phyloP scores from a whole-genome alignment of 768 basidiomycete species.

The Crucibulum laeve region DNA sequence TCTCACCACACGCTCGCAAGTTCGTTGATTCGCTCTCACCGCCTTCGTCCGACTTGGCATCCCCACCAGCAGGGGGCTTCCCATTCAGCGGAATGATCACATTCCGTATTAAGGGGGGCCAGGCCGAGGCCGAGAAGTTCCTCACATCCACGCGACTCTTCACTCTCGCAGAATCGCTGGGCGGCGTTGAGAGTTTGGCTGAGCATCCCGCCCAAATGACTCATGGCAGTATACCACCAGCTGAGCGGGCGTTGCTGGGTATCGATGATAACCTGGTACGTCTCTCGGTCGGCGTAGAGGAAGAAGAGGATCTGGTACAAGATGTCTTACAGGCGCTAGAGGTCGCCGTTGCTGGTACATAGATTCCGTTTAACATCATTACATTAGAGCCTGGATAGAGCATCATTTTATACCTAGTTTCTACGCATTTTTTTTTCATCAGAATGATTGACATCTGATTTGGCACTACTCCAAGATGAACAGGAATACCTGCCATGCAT shows the following conservation, averaged over 20 bases:
- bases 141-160: slow-evolving; percentile 63
- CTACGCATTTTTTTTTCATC: too few relatives aligned
- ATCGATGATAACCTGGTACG: slow-evolving; percentile 77
- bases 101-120: slow-evolving; percentile 57
- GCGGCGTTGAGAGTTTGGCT: slow-evolving; percentile 89
- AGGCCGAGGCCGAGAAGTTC: slow-evolving; percentile 69
- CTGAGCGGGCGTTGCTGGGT: slow-evolving; percentile 63
- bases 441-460: too few relatives aligned
- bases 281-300: slow-evolving; percentile 87
- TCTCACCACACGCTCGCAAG: slow-evolving; percentile 65
- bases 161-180: slow-evolving; percentile 82
- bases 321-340: slow-evolving; percentile 69
- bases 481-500: too few relatives aligned
- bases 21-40: slow-evolving; percentile 44
- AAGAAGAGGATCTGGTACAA: slow-evolving; percentile 71
- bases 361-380: too few relatives aligned
- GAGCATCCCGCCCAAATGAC: slow-evolving; percentile 90
- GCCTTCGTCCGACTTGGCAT: too few relatives aligned
- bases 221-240: slow-evolving; percentile 71
- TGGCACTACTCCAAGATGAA: too few relatives aligned
- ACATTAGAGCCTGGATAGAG: too few relatives aligned
- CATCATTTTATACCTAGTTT: too few relatives aligned
- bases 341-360: slow-evolving; percentile 30
- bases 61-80: slow-evolving; percentile 58
- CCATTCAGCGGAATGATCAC: slow-evolving; percentile 91